phyloP scores from a whole-genome alignment of 345 rosid species.

The Populus deltoides region DNA sequence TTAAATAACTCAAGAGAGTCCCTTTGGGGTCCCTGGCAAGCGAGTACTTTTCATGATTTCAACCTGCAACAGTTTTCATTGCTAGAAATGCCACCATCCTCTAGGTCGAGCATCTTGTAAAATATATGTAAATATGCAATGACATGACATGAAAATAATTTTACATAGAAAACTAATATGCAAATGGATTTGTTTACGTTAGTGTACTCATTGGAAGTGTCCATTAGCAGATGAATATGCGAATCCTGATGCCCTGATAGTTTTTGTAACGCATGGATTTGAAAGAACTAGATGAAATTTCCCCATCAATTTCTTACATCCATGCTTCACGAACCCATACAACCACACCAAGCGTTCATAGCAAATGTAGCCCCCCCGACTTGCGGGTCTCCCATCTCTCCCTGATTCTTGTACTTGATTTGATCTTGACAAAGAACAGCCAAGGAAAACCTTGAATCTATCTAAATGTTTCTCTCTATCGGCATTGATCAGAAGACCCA shows the following conservation, averaged over 20 bases:
- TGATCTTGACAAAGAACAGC: constrained; percentile 67
- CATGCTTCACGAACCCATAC: constrained; percentile 9
- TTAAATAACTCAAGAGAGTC: background rate
- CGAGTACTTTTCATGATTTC: background rate
- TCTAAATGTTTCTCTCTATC: constrained; percentile 59
- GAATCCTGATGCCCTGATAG: background rate
- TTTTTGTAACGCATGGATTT: background rate
- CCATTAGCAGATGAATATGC: constrained; percentile 14
- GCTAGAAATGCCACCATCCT: constrained; percentile 11
- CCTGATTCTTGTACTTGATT: constrained; percentile 43
- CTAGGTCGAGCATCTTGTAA: constrained; percentile 13
- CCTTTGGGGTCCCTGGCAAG: constrained; percentile 1
- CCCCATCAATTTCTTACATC: constrained; percentile 14
- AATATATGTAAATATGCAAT: constrained; percentile 3
- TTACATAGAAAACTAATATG: constrained; percentile 6
- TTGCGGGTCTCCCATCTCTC: constrained; percentile 35
- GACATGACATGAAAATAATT: background rate
- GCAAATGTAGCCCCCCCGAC: constrained; percentile 30
- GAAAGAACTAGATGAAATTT: constrained; percentile 1
- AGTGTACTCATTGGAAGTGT: background rate
- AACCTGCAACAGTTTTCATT: constrained; percentile 13
- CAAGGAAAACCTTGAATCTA: constrained; percentile 69
- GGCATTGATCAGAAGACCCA: constrained; percentile 36
- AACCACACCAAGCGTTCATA: too few species aligned
- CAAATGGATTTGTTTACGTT: constrained; percentile 2